Conservation (phyloP, 2,329 filamentous ascomycete genomes). For the Alternaria alternata region DNA sequence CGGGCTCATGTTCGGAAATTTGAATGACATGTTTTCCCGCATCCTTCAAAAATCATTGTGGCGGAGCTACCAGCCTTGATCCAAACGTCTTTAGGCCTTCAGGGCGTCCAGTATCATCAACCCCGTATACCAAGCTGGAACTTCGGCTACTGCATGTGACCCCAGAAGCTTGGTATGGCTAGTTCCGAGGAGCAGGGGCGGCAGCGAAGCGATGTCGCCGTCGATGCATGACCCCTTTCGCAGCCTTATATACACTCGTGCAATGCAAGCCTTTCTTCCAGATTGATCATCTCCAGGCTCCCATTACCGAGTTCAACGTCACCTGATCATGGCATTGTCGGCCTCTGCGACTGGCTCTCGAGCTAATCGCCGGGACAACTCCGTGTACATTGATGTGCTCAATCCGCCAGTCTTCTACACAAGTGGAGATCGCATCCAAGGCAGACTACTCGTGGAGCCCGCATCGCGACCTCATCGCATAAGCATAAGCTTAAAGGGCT, state of each 20-base stretch:
- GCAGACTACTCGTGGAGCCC: slow-evolving; percentile 30
- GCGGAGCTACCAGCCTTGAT: not conserved
- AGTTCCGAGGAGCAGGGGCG: slow-evolving; percentile 12
- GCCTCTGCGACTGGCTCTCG: slow-evolving; percentile 14
- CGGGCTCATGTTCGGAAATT: not conserved
- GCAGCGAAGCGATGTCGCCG: slow-evolving; percentile 8
- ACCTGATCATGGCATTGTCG: slow-evolving; percentile 17
- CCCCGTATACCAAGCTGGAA: slow-evolving; percentile 9
- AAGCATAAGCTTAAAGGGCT: slow-evolving; percentile 26
- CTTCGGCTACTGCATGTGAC: slow-evolving; percentile 5
- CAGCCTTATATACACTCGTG: not conserved
- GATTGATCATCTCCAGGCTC: not conserved
- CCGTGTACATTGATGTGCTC: slow-evolving; percentile 27
- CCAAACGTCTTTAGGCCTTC: not conserved
- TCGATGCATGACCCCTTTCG: slow-evolving; percentile 1
- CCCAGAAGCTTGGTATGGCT: slow-evolving; percentile 12
- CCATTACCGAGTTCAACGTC: not conserved
- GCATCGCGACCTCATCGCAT: slow-evolving; percentile 28
- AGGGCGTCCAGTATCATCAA: not conserved
- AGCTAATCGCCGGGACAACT: slow-evolving; percentile 23
- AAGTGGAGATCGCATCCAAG: slow-evolving; percentile 31
- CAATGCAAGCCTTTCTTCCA: not conserved
- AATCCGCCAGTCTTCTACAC: slow-evolving; percentile 26
- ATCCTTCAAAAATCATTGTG: not conserved
- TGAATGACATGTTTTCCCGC: not conserved